Evolutionary conservation across 805 yeast genomes (phyloP), one percentile per base, ranked within the genome.

Genomic region (Candida boleticola): DNA sequence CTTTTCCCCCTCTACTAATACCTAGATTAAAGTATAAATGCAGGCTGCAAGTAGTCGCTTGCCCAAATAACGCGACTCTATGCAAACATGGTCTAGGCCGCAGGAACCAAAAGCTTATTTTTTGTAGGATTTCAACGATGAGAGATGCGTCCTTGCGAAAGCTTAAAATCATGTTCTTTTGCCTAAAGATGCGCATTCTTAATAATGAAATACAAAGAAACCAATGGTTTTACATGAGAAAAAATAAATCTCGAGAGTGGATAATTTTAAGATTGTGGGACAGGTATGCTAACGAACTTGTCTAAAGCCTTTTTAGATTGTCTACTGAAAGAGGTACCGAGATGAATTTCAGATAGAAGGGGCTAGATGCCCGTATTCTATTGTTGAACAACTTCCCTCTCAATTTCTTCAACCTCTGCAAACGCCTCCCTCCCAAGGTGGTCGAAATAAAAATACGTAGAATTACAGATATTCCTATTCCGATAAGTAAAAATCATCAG

Each of bases 21-120:
- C 11, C 11, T 23, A 7, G 27, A 23, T 17, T 31, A 20, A 14
- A 31, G 21, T 13, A 31, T 16, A 11, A n/a, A 31, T 17, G 22
- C 35, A 31, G 35, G 21, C 35, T 31, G 35, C 35, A 31, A 11
- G 35, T 13, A 29, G 14, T 29, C 31, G 31, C 31, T 31, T 31
- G 22, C 35, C 22, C 18, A 14, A 31, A 31, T 23, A 23, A 17
- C 20, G 22, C 22, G 22, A 19, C 20, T 19, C 7, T 31, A 31
- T 31, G 25, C 36, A 19, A 33, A 33, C 36, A 13, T 22, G 36
- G 36, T 33, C 36, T 33, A 33, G 36, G 36, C 36, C 36, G 36
- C 36, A 33, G 36, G 36, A 33, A 33, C 36, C 17, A 7, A 33
- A 33, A 33, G 27, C 26, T 33, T 33, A 33, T 10, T 10, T 33